phyloP scores from a whole-genome alignment of 2,329 filamentous ascomycete genomes.

The Aspergillus ochraceus region DNA sequence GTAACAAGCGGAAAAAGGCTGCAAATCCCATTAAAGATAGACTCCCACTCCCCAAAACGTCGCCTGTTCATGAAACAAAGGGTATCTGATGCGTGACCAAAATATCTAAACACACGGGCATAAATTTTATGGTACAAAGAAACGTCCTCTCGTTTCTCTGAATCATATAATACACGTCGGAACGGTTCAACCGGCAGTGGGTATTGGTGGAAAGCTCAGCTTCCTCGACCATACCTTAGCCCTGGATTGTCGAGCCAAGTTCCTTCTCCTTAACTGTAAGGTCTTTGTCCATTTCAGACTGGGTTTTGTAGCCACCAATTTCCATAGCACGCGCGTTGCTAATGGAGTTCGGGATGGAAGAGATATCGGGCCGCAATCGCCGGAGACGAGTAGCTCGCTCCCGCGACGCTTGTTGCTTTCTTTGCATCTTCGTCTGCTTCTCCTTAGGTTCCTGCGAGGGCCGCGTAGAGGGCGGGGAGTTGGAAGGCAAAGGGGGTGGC shows the following conservation, averaged over 20 bases:
- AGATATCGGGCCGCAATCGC: slow-evolving; percentile 31
- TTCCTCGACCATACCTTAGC: neutral
- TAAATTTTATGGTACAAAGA: neutral
- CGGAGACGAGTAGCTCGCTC: slow-evolving; percentile 33
- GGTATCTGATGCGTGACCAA: slow-evolving; percentile 22
- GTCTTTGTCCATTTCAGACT: slow-evolving; percentile 35
- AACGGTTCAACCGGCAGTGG: neutral
- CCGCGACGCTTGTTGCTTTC: slow-evolving; percentile 25
- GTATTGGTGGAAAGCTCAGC: neutral
- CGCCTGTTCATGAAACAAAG: slow-evolving; percentile 11
- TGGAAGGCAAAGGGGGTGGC: slow-evolving; percentile 25
- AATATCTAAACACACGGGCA: slow-evolving; percentile 8
- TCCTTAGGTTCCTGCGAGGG: slow-evolving; percentile 19
- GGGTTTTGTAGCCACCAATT: slow-evolving; percentile 31
- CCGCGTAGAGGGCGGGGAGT: slow-evolving; percentile 12
- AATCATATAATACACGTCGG: neutral
- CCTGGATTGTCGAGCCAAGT: slow-evolving; percentile 6
- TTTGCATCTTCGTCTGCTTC: slow-evolving; percentile 26
- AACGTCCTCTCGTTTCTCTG: neutral
- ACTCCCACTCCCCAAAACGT: neutral
- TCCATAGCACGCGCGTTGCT: slow-evolving; percentile 30
- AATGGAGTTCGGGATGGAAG: slow-evolving; percentile 26
- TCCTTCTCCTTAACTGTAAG: slow-evolving; percentile 25
- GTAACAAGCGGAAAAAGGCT: neutral
- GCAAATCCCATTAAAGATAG: neutral